phyloP scores from a whole-genome alignment of 2,329 filamentous ascomycete genomes.

The Paraphoma chrysanthemicola region DNA sequence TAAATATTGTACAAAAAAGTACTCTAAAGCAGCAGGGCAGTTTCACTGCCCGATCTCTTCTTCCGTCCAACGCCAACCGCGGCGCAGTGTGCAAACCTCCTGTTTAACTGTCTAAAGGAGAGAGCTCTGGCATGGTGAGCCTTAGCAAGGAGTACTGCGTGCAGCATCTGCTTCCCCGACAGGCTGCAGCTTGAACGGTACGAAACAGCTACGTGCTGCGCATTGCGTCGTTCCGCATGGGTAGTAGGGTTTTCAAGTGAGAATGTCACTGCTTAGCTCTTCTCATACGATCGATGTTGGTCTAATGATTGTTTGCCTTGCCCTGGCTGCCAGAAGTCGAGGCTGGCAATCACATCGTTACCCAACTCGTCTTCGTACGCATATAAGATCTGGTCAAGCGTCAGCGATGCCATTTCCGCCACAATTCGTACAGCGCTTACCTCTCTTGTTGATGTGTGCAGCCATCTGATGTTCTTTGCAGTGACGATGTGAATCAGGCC shows the following conservation, averaged over 20 bases:
- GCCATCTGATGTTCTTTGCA: constrained; percentile 95
- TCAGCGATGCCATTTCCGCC: constrained; percentile 15
- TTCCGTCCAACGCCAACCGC: not conserved
- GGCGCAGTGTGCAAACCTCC: not conserved
- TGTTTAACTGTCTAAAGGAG: too few relatives aligned
- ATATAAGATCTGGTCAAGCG: constrained; percentile 78
- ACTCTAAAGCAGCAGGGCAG: not conserved
- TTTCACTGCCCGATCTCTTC: not conserved
- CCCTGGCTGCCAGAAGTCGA: constrained; percentile 84
- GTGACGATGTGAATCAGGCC: constrained; percentile 93
- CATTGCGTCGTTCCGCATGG: not conserved
- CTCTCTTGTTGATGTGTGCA: constrained; percentile 96
- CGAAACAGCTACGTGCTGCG: too few relatives aligned
- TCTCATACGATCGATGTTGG: constrained; percentile 31
- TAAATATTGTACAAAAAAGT: constrained; percentile 1
- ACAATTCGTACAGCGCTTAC: constrained; percentile 57
- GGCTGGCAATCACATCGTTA: constrained; percentile 89
- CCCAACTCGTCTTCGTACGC: constrained; percentile 96
- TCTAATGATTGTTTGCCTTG: constrained; percentile 38
- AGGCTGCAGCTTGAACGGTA: too few relatives aligned
- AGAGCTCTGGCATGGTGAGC: too few relatives aligned
- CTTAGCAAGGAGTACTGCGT: too few relatives aligned
- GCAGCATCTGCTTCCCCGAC: too few relatives aligned
- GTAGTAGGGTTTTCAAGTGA: not conserved
- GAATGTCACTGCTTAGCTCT: constrained; percentile 23